Base-by-base conservation (phyloP, 2,329 filamentous ascomycete genomes). In the Sporothrix inflata region DNA sequence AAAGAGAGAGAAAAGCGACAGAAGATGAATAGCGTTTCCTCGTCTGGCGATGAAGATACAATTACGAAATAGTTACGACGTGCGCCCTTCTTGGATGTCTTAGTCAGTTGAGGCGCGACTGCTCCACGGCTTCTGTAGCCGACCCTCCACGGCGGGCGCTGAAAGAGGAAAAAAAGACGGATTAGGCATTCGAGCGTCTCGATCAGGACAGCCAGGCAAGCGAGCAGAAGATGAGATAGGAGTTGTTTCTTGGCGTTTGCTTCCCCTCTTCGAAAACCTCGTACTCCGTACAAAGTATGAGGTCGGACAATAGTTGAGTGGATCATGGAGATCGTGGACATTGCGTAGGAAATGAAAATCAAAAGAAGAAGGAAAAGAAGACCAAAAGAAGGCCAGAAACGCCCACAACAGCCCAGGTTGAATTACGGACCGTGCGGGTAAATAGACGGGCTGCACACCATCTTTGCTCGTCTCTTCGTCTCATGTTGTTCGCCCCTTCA, bases 181-280 rank as follows among this genome's bases (percentile, higher is more conserved):
- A 21, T 34, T 34, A 6, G 57, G 34, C 12, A 8, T 38, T 38
- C 16, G 12, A 16, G 5, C 27, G 53, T 19, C 57, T 61, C 57
- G 57, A 61, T 61, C 57, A 40, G 57, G 57, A 40, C 57, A 61
- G 57, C 34, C 57, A 57, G 24, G 8, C 55, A 60, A 60, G 27
- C 30, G 55, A 60, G 55, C 12, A 30, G 27, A 51, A 60, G n/a
- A 5, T 24, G 51, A 53, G 21, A 24, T 53, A 53, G n/a, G n/a
- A 24, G 5, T 53, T 53, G n/a, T 21, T 6, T 16, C 51, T 55
- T 55, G 51, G 21, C 51, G 24, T 21, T 51, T 34, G 47, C 47
- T 21, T 21, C 47, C 47, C 47, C 45, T 51, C 19, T 7, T 51
- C 19, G n/a, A 12, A 11, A 12, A 5, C 14, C 11, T 45, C 42